A percentile compares a stretch with the other conserved stretches of the same genome.
Conservation (phyloP, 2,329 filamentous ascomycete species). For the Tolypocladium album region DNA sequence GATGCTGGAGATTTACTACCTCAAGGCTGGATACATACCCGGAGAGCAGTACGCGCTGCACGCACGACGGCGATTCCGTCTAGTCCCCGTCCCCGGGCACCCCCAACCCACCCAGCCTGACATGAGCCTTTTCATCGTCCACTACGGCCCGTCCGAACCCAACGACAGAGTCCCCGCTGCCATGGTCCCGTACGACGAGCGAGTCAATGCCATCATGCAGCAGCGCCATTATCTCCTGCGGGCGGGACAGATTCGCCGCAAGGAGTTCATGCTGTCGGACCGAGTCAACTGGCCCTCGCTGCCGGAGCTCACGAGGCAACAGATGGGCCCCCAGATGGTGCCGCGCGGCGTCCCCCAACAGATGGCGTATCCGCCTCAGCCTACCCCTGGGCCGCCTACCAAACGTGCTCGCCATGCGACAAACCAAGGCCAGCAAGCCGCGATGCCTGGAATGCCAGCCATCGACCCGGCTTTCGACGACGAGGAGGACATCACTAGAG, state of each 20-base stretch:
- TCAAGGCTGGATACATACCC: slow-evolving; percentile 70
- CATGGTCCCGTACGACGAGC: slow-evolving; percentile 53
- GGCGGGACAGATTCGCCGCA: slow-evolving; percentile 73
- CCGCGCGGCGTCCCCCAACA: slow-evolving; percentile 43
- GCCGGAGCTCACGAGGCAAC: slow-evolving; percentile 39
- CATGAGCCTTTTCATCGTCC: slow-evolving; percentile 78
- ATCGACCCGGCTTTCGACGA: slow-evolving; percentile 56
- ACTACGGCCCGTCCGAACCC: slow-evolving; percentile 72
- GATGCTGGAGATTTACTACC: slow-evolving; percentile 82
- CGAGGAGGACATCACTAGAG: slow-evolving; percentile 77
- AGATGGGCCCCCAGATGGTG: slow-evolving; percentile 36
- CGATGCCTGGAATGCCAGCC: slow-evolving; percentile 26
- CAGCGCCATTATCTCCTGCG: slow-evolving; percentile 55
- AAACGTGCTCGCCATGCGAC: slow-evolving; percentile 42
- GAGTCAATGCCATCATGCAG: slow-evolving; percentile 48
- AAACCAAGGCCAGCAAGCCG: slow-evolving; percentile 25
- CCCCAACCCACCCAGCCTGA: slow-evolving; percentile 63
- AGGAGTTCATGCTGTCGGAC: slow-evolving; percentile 92
- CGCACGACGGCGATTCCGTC: slow-evolving; percentile 74
- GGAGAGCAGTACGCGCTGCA: slow-evolving; percentile 68
- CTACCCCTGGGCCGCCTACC: slow-evolving; percentile 37
- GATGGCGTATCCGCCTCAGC: slow-evolving; percentile 51
- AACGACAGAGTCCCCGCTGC: slow-evolving; percentile 61
- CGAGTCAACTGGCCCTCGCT: slow-evolving; percentile 84
- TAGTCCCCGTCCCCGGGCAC: slow-evolving; percentile 61